phyloP scores from a whole-genome alignment of 352 stramenopile genomes.

The Phytophthora ohioensis region DNA sequence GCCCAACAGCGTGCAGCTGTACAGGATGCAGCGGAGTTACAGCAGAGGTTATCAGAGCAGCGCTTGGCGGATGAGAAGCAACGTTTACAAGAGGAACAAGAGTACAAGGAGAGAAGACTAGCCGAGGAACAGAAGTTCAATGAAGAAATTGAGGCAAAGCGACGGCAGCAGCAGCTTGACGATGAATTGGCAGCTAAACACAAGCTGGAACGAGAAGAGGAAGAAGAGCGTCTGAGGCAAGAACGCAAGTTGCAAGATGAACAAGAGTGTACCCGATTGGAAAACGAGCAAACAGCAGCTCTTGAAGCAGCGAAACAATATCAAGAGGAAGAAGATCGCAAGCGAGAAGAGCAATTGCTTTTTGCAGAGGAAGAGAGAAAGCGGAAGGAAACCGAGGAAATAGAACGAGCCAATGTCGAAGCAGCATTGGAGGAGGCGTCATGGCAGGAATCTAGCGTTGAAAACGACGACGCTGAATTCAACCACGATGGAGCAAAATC shows the following conservation, averaged over 20 bases:
- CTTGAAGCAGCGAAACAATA: slow-evolving; percentile 23
- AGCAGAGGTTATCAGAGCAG: slow-evolving; percentile 38
- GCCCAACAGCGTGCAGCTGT: slow-evolving; percentile 43
- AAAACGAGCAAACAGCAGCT: slow-evolving; percentile 9
- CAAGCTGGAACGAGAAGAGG: slow-evolving; percentile 22
- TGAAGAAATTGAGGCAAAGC: slow-evolving; percentile 33
- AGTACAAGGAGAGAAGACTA: slow-evolving; percentile 24
- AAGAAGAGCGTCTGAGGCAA: slow-evolving; percentile 28
- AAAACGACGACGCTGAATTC: slow-evolving; percentile 1
- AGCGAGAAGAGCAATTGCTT: neutral
- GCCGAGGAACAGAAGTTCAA: slow-evolving; percentile 32
- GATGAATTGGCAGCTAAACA: slow-evolving; percentile 24
- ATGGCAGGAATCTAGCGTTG: slow-evolving; percentile 13
- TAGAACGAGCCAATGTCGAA: slow-evolving; percentile 1
- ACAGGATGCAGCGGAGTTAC: slow-evolving; percentile 40
- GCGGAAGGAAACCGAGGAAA: slow-evolving; percentile 6
- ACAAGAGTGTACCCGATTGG: slow-evolving; percentile 15
- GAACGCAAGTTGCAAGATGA: neutral
- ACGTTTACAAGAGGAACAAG: slow-evolving; percentile 33
- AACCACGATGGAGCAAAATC: neutral
- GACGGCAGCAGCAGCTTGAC: slow-evolving; percentile 29
- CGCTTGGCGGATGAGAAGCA: slow-evolving; percentile 34
- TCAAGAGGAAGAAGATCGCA: slow-evolving; percentile 26
- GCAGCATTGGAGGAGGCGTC: neutral
- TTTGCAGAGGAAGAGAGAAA: slow-evolving; percentile 7